Conservation (phyloP, 306 rosid species). For the Glycine soja region DNA sequence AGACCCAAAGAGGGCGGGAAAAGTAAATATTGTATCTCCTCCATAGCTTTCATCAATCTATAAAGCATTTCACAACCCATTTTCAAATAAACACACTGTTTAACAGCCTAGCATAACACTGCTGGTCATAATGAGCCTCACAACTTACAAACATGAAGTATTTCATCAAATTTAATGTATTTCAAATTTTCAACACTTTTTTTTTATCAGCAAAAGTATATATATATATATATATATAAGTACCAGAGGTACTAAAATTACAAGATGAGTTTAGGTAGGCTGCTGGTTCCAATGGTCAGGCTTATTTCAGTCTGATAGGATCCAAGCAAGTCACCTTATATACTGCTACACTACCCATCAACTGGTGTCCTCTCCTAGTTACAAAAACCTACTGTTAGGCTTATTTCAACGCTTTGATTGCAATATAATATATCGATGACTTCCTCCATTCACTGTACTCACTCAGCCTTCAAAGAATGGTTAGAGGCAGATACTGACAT, state of each 20-base stretch:
- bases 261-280: too few species aligned
- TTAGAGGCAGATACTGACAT: constrained; percentile 26
- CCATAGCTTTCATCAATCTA: constrained; percentile 40
- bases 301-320: too few species aligned
- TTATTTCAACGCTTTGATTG: background rate
- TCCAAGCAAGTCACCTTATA: too few species aligned
- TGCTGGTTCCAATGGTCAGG: too few species aligned
- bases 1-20: constrained; percentile 18
- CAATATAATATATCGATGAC: constrained; percentile 35
- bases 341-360: too few species aligned
- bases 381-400: too few species aligned
- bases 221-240: too few species aligned
- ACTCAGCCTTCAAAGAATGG: background rate
- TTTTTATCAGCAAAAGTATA: too few species aligned
- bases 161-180: constrained; percentile 17
- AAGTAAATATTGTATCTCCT: constrained; percentile 27
- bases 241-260: too few species aligned
- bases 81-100: constrained; percentile 15
- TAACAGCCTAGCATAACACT: constrained; percentile 27
- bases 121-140: constrained; percentile 8
- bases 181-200: background rate
- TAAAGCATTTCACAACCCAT: constrained; percentile 20
- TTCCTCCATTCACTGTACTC: background rate
- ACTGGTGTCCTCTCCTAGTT: too few species aligned
- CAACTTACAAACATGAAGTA: constrained; percentile 28